Conservation (phyloP, 2,329 filamentous ascomycete species). For the Calonectria pseudoreteaudii region DNA sequence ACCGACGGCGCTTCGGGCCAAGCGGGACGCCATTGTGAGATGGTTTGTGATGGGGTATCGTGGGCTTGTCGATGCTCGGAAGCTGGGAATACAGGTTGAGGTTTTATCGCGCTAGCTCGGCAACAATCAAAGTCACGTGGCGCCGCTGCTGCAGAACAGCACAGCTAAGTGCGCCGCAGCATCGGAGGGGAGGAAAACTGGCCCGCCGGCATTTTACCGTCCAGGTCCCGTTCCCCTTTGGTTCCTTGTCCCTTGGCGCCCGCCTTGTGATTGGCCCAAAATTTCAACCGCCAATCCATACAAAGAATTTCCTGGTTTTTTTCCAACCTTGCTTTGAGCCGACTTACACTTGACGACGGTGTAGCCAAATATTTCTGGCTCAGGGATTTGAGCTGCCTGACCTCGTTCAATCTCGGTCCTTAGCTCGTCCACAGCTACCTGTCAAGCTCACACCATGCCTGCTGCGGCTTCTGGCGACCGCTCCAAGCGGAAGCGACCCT, state of each 20-base stretch:
- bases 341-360: constrained; percentile 25
- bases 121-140: constrained; percentile 54
- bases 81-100: constrained; percentile 61
- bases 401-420: background rate
- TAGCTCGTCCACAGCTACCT: background rate
- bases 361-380: background rate
- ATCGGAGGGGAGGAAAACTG: constrained; percentile 34
- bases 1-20: constrained; percentile 96
- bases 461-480: constrained; percentile 42
- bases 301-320: constrained; percentile 48
- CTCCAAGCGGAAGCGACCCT: constrained; percentile 65
- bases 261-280: constrained; percentile 44
- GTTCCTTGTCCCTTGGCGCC: constrained; percentile 13
- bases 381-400: background rate
- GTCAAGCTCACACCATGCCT: constrained; percentile 41
- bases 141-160: constrained; percentile 11
- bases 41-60: constrained; percentile 67
- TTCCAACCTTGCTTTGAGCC: constrained; percentile 32
- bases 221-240: background rate
- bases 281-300: constrained; percentile 34
- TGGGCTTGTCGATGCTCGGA: constrained; percentile 58
- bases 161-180: background rate
- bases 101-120: constrained; percentile 63
- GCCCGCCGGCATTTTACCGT: constrained; percentile 44
- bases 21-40: constrained; percentile 95